Conservation (phyloP, 495 filamentous ascomycete genomes). For the Oleoguttula mirabilis region DNA sequence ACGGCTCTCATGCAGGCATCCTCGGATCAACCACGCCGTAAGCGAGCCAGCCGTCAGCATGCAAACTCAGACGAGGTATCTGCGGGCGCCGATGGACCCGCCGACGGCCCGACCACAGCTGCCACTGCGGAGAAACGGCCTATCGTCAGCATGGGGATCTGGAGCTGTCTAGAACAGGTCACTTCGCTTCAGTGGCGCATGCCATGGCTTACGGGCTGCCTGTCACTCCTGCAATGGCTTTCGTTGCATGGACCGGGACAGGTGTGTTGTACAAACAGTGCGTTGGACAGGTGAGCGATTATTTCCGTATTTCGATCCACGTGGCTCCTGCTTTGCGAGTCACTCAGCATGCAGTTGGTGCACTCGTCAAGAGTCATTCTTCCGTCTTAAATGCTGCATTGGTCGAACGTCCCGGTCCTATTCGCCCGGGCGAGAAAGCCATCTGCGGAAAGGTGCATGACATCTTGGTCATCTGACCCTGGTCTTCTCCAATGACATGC, state of each 20-base stretch:
- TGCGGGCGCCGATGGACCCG: background rate
- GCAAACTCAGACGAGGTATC: too few relatives aligned
- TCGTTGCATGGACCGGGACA: constrained; percentile 58
- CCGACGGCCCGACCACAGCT: constrained; percentile 1
- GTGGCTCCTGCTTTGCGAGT: too few relatives aligned
- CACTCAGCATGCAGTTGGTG: too few relatives aligned
- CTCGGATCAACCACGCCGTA: constrained; percentile 1
- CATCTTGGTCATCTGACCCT: constrained; percentile 57
- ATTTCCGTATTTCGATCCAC: too few relatives aligned
- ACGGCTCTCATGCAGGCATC: constrained; percentile 10
- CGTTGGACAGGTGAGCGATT: constrained; percentile 73
- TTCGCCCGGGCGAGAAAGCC: constrained; percentile 6
- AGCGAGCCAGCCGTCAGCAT: too few relatives aligned
- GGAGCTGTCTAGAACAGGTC: constrained; percentile 55
- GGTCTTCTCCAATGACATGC: constrained; percentile 5
- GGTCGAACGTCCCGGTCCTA: background rate
- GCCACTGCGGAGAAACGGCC: constrained; percentile 41
- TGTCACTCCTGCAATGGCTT: constrained; percentile 62
- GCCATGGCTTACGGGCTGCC: constrained; percentile 68
- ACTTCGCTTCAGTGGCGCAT: constrained; percentile 62
- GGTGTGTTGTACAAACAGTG: constrained; percentile 60
- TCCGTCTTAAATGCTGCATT: background rate
- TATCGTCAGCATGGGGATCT: constrained; percentile 60
- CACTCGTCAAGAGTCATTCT: too few relatives aligned
- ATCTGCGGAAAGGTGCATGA: constrained; percentile 42